phyloP scores from a whole-genome alignment of 2,329 filamentous ascomycete species.

The Exophiala sideris region DNA sequence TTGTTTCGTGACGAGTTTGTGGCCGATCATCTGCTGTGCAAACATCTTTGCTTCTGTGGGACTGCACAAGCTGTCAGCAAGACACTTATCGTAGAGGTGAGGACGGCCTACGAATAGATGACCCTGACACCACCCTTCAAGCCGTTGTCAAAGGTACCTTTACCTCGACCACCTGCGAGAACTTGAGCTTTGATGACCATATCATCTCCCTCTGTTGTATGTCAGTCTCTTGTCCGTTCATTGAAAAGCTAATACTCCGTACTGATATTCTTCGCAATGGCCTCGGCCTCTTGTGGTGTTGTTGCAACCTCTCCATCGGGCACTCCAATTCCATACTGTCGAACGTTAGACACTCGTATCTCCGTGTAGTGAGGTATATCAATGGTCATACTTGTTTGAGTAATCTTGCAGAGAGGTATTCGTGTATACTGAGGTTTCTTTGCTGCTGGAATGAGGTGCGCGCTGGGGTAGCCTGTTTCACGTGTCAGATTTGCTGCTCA shows the following conservation, averaged over 20 bases:
- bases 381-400: slow-evolving; percentile 60
- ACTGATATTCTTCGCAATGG: slow-evolving; percentile 85
- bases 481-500: not conserved
- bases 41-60: slow-evolving; percentile 95
- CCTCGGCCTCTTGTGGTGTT: slow-evolving; percentile 81
- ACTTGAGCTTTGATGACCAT: slow-evolving; percentile 99
- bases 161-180: slow-evolving; percentile 93
- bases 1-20: slow-evolving; percentile 99
- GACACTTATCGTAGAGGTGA: not conserved
- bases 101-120: slow-evolving; percentile 75
- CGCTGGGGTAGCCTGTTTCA: slow-evolving; percentile 52
- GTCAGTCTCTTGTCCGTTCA: slow-evolving; percentile 11
- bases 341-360: slow-evolving; percentile 5
- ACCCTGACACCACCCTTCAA: slow-evolving; percentile 98
- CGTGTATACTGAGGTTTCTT: slow-evolving; percentile 92
- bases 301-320: slow-evolving; percentile 85
- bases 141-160: slow-evolving; percentile 96
- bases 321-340: slow-evolving; percentile 84
- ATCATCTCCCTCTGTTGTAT: slow-evolving; percentile 66
- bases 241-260: slow-evolving; percentile 28
- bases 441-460: slow-evolving; percentile 65
- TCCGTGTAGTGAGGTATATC: slow-evolving; percentile 4
- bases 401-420: slow-evolving; percentile 93
- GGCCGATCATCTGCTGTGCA: slow-evolving; percentile 98
- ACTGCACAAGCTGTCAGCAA: slow-evolving; percentile 36